Base-by-base conservation (phyloP, 192 early-diverging fungal species). In the Thoreauomyces humboldtii region DNA sequence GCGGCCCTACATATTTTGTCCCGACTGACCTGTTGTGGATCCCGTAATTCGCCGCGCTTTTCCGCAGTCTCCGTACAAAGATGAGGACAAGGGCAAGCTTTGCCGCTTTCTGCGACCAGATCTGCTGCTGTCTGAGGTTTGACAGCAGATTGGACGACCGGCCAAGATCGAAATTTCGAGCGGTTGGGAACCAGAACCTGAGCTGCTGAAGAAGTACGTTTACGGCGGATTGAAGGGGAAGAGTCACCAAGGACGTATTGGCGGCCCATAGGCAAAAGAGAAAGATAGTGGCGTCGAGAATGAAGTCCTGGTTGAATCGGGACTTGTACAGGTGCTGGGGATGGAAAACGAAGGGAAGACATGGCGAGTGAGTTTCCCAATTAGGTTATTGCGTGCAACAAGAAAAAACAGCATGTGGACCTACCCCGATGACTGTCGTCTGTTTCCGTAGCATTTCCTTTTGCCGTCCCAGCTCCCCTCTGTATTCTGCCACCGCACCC, bases 251-350 rank as follows among this genome's bases (percentile, higher is more conserved):
- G 35, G 63, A 58, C 11, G 77, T 73, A 67, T 78, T 78, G 32
- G 56, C 61, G 9, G 54, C 28, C 65, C 71, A 78, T 4, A 75
- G 4, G 14, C 63, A 72, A 35, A 78, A 60, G 27, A 75, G 19
- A 24, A 75, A 71, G 11, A 76, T 47, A 41, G 19, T 55, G 43
- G 50, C 50, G 46, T 78, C 77, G 24, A 76, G 54, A 28, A 78
- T 53, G 37, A 78, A 73, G 50, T 78, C 77, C 32, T 76, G 69
- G 31, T 69, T 68, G 32, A 75, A 63, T 37, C 70, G 72, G 56
- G 24, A 57, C 36, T 58, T 55, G 22, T 75, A 65, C 22, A 78
- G 64, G 7, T 63, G 52, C 54, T 73, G n/a, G n/a, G n/a, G n/a
- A n/a, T n/a, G n/a, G n/a, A n/a, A n/a, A n/a, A n/a, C n/a, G n/a